phyloP scores from a whole-genome alignment of 306 rosid species.

The Acacia melanoxylon region DNA sequence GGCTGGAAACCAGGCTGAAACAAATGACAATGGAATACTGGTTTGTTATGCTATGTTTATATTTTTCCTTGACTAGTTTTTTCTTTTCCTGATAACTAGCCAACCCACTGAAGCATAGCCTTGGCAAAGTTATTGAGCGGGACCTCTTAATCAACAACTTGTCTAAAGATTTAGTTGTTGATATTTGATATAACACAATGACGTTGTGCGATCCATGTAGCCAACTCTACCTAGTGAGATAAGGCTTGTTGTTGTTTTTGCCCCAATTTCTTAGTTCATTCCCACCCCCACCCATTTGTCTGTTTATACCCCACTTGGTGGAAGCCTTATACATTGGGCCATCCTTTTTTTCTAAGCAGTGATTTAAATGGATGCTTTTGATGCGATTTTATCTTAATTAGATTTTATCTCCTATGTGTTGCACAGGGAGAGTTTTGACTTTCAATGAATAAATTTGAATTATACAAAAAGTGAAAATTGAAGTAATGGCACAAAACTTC shows the following conservation, averaged over 20 bases:
- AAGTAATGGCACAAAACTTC: not conserved
- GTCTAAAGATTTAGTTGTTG: no score
- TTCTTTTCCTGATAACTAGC: not conserved
- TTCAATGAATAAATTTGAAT: not conserved
- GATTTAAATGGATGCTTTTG: slow-evolving; percentile 1
- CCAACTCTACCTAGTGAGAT: no score
- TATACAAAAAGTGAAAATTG: not conserved
- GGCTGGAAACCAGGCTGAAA: slow-evolving; percentile 80
- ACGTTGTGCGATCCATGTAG: no score
- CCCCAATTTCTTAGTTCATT: no score
- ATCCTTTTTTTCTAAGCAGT: not conserved
- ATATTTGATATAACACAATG: no score
- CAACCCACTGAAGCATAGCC: not conserved
- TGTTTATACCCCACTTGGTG: no score
- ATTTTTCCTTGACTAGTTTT: slow-evolving; percentile 6
- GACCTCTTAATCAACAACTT: no score
- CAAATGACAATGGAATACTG: slow-evolving; percentile 79
- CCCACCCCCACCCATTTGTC: no score
- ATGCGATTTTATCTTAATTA: not conserved
- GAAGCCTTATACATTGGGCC: no score
- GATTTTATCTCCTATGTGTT: not conserved
- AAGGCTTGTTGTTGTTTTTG: no score
- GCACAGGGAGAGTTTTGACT: not conserved
- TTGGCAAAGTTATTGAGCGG: no score
- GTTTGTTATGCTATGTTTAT: slow-evolving; percentile 49